These are phyloP conservation scores for Obba rivulosa DNA, from an alignment of 768 basidiomycete genomes.

Conservation along the genomic window DNA sequence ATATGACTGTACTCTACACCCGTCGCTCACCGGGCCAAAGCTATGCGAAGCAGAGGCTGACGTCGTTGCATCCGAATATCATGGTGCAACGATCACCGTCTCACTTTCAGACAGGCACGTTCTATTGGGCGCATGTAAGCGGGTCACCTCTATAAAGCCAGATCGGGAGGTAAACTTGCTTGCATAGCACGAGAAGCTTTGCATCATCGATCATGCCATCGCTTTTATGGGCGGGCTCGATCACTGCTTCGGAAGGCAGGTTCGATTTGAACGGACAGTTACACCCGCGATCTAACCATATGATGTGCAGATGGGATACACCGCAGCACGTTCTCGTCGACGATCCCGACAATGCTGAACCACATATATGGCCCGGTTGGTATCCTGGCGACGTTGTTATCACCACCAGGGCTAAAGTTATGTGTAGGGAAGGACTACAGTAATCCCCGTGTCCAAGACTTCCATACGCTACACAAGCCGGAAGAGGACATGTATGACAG, in stretches of 20 bases:
- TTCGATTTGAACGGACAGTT: background rate
- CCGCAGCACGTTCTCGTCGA: constrained; percentile 89
- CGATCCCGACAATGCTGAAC: constrained; percentile 64
- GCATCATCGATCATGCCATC: constrained; percentile 94
- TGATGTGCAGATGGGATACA: constrained; percentile 80
- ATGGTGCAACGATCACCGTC: constrained; percentile 96
- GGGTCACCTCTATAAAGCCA: background rate
- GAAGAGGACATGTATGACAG: constrained; percentile 96
- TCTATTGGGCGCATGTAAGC: constrained; percentile 97
- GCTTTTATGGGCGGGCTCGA: constrained; percentile 98
- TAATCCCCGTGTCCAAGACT: constrained; percentile 85
- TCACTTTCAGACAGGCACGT: constrained; percentile 95
- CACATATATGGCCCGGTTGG: constrained; percentile 86
- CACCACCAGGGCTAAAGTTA: background rate
- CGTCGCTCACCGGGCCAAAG: constrained; percentile 28
- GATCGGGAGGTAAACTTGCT: constrained; percentile 1
- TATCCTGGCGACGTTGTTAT: constrained; percentile 22
- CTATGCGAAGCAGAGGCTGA: constrained; percentile 82
- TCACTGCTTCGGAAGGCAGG: constrained; percentile 81
- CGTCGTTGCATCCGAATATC: constrained; percentile 82
- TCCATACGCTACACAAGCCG: constrained; percentile 81
- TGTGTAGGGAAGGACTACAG: constrained; percentile 86
- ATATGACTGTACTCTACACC: background rate
- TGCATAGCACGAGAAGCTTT: constrained; percentile 90
- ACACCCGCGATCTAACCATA: background rate